Evolutionary conservation across 495 filamentous ascomycete species (phyloP).

Genomic region (Pyronema omphalodes): DNA sequence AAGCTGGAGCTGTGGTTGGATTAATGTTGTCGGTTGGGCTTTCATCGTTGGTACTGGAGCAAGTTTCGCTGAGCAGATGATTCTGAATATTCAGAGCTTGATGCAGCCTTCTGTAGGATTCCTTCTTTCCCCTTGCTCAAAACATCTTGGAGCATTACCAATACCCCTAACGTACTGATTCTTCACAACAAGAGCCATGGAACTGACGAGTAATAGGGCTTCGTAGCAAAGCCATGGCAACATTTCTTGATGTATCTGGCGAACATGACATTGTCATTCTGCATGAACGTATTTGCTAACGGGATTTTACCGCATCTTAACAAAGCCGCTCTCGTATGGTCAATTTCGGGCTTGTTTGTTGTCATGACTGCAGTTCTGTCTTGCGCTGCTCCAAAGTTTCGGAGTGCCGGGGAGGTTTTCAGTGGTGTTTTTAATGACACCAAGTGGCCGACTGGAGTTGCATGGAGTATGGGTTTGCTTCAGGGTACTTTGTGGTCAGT

Average conservation of each 20-base stretch:
- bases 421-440: slow-evolving; percentile 30
- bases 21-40: slow-evolving; percentile 59
- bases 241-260: slow-evolving; percentile 56
- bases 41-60: slow-evolving; percentile 20
- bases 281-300: slow-evolving; percentile 51
- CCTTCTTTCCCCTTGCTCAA: background rate
- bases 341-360: slow-evolving; percentile 44
- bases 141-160: background rate
- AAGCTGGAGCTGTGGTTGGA: slow-evolving; percentile 57
- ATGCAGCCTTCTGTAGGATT: no score
- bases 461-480: slow-evolving; percentile 28
- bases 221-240: slow-evolving; percentile 44
- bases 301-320: slow-evolving; percentile 44
- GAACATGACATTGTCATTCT: slow-evolving; percentile 42
- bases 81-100: slow-evolving; percentile 31
- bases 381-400: slow-evolving; percentile 29
- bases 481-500: background rate
- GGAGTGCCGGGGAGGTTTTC: slow-evolving; percentile 28
- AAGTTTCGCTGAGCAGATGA: slow-evolving; percentile 28
- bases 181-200: no score
- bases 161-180: no score
- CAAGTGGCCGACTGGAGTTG: slow-evolving; percentile 37
- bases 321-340: slow-evolving; percentile 46
- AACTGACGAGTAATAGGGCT: slow-evolving; percentile 24
- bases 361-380: slow-evolving; percentile 49